Percentiles rank a stretch among this genome's conserved stretches.
Evolutionary conservation across 257 asterid species (phyloP).

Genomic region (Solanum habrochaites): DNA sequence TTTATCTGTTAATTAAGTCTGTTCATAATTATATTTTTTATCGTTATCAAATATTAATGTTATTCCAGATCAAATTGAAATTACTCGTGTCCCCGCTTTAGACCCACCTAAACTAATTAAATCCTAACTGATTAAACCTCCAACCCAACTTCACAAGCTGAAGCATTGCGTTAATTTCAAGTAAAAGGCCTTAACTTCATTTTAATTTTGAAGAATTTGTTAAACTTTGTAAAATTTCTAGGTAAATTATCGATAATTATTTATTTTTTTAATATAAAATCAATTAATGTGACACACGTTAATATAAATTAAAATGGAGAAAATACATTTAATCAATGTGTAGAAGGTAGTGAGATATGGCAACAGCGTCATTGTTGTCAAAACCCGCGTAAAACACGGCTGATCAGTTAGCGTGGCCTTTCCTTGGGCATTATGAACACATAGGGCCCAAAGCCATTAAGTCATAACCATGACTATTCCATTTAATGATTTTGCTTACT

Average conservation of each 20-base stretch:
- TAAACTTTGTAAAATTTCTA: not conserved
- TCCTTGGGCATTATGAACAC: not conserved
- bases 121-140: not conserved
- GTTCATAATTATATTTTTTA: no score
- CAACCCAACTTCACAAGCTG: not conserved
- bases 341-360: not conserved
- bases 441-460: not conserved
- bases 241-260: not conserved
- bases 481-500: not conserved
- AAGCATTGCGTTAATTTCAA: not conserved
- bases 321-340: not conserved
- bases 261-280: not conserved
- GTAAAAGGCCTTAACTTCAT: not conserved
- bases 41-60: not conserved
- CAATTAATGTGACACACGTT: not conserved
- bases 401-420: not conserved
- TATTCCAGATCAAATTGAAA: not conserved
- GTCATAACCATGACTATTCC: not conserved
- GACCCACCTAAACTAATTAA: no score
- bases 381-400: constrained; percentile 13
- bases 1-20: no score
- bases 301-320: no score
- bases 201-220: not conserved
- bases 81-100: not conserved
- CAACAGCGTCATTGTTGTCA: not conserved